Percentiles rank a stretch among this genome's conserved stretches.
Conservation (phyloP, 805 yeast species). For the Komagataella kurtzmanii region DNA sequence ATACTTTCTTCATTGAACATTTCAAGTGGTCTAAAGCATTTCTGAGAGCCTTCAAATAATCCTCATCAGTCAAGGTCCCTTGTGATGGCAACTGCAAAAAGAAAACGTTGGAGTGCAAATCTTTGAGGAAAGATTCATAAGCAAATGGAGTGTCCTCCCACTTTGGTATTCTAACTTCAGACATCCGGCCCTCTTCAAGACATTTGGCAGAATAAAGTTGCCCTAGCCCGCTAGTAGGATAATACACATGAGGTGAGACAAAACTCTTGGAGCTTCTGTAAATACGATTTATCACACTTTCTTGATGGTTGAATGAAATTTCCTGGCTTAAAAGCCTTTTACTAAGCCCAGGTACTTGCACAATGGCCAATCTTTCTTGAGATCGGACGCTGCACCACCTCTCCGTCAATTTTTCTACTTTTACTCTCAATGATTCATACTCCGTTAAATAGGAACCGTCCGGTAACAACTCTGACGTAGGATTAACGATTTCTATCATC, state of each 20-base stretch:
- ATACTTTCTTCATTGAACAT: neutral
- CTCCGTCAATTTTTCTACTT: constrained; percentile 6
- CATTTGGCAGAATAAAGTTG: neutral
- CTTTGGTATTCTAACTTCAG: neutral
- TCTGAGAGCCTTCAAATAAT: neutral
- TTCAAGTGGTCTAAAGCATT: neutral
- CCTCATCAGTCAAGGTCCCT: neutral
- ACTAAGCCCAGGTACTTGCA: constrained; percentile 6
- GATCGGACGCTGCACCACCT: constrained; percentile 7
- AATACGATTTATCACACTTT: neutral
- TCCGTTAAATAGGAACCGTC: constrained; percentile 9
- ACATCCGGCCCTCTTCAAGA: neutral
- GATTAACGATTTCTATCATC: constrained; percentile 7
- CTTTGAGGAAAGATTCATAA: neutral
- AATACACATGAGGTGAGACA: neutral
- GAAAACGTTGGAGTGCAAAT: neutral
- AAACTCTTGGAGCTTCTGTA: neutral
- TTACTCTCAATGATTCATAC: neutral
- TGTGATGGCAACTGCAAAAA: neutral
- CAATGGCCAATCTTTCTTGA: constrained; percentile 2
- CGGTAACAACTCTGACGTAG: constrained; percentile 1
- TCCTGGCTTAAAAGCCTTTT: constrained; percentile 4
- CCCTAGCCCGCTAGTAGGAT: neutral
- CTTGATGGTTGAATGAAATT: no score
- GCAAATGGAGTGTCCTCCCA: neutral